Percentiles rank a stretch among this genome's conserved stretches.
Evolutionary conservation across 2,329 filamentous ascomycete genomes (phyloP).

Genomic region (Orbilia oligospora): DNA sequence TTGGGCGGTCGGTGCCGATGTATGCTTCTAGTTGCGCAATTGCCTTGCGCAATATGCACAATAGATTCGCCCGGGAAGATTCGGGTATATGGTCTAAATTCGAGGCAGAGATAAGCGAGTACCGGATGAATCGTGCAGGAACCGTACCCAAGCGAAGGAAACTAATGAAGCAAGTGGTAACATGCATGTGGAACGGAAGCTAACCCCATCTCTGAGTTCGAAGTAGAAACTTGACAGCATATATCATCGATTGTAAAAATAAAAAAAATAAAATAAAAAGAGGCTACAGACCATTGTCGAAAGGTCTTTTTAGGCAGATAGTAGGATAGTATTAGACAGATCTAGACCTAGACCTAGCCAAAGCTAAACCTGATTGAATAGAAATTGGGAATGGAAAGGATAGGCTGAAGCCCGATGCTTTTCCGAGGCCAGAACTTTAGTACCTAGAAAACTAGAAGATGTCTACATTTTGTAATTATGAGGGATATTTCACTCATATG

Average conservation of each 20-base stretch:
- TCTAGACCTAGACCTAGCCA: too few relatives aligned
- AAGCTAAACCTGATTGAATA: too few relatives aligned
- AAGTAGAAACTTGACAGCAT: background rate
- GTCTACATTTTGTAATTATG: background rate
- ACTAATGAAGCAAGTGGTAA: background rate
- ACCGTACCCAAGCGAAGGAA: background rate
- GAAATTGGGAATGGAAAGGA: background rate
- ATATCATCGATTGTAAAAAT: too few relatives aligned
- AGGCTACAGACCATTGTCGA: too few relatives aligned
- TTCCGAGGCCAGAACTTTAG: too few relatives aligned
- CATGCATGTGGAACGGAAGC: background rate
- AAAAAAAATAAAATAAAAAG: background rate
- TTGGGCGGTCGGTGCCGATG: slow-evolving; percentile 6
- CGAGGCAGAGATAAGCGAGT: slow-evolving; percentile 9
- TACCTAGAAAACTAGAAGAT: background rate
- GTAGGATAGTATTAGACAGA: too few relatives aligned
- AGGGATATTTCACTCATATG: background rate
- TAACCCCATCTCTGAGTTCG: background rate
- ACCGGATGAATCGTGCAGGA: slow-evolving; percentile 3
- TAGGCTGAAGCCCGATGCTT: too few relatives aligned
- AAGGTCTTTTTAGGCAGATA: too few relatives aligned
- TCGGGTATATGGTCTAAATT: slow-evolving; percentile 4
- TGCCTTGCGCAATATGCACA: too few relatives aligned
- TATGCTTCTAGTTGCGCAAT: background rate
- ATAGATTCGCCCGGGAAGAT: background rate